Percentiles rank a stretch among this genome's conserved stretches.
Evolutionary conservation across 495 filamentous ascomycete genomes (phyloP).

Genomic region (Neurospora tetraspora): DNA sequence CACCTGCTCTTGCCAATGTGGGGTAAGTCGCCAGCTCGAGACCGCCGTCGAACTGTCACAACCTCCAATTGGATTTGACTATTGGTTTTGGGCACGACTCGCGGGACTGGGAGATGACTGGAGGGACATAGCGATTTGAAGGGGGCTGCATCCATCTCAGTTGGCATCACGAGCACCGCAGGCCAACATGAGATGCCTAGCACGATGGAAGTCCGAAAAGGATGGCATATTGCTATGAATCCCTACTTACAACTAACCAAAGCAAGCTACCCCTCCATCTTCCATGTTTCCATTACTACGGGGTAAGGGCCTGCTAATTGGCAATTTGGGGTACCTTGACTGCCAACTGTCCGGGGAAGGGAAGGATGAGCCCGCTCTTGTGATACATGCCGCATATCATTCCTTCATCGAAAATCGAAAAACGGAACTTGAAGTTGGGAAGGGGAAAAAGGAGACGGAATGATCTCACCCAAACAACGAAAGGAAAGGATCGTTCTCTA

Average conservation of each 20-base stretch:
- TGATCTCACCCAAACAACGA: not conserved
- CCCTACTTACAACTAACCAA: not conserved
- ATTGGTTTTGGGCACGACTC: not conserved
- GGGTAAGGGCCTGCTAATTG: not conserved
- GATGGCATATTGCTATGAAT: not conserved
- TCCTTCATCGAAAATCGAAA: not conserved
- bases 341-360: not conserved
- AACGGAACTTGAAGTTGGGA: too few relatives aligned
- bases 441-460: not conserved
- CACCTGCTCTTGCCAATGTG: not conserved
- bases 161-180: not conserved
- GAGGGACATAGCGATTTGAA: not conserved
- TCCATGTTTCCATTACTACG: not conserved
- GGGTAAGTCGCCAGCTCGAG: not conserved
- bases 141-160: not conserved
- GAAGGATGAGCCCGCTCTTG: not conserved
- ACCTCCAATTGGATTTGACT: not conserved
- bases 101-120: not conserved
- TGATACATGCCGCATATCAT: not conserved
- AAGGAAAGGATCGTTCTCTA: not conserved
- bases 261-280: not conserved
- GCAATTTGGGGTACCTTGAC: not conserved
- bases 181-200: too few relatives aligned
- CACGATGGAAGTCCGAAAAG: too few relatives aligned
- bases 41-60: not conserved